phyloP scores from a whole-genome alignment of 305 asterid species.

The Solanum aculeatissimum region DNA sequence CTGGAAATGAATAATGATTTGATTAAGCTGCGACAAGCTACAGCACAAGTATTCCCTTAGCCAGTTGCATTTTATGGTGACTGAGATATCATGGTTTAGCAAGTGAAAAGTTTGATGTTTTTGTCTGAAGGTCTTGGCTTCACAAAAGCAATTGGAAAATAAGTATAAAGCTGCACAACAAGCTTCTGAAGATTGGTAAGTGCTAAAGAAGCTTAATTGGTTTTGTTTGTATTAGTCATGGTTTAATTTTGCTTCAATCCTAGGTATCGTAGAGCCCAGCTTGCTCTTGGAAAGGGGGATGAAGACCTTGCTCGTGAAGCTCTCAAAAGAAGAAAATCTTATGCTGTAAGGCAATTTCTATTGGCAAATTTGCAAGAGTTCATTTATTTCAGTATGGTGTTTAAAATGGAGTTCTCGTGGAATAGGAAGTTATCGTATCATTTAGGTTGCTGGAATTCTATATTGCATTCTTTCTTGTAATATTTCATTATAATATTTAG shows the following conservation, averaged over 20 bases:
- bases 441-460: neutral
- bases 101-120: neutral
- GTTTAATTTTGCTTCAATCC: constrained; percentile 16
- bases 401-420: neutral
- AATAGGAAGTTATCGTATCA: neutral
- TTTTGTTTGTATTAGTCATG: constrained; percentile 6
- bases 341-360: constrained; percentile 46
- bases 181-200: constrained; percentile 94
- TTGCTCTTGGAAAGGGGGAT: constrained; percentile 88
- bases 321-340: constrained; percentile 83
- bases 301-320: constrained; percentile 99
- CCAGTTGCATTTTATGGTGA: neutral
- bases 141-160: constrained; percentile 90
- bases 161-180: constrained; percentile 78
- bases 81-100: neutral
- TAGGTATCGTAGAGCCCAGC: constrained; percentile 94
- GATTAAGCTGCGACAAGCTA: constrained; percentile 95
- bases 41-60: constrained; percentile 65
- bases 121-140: constrained; percentile 72
- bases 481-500: neutral
- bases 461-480: neutral
- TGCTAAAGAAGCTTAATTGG: neutral
- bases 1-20: constrained; percentile 85
- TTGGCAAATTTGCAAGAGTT: neutral
- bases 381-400: neutral